These are phyloP conservation scores for Scleroderma citrinum DNA, from an alignment of 768 basidiomycete genomes.

Conservation along the genomic window DNA sequence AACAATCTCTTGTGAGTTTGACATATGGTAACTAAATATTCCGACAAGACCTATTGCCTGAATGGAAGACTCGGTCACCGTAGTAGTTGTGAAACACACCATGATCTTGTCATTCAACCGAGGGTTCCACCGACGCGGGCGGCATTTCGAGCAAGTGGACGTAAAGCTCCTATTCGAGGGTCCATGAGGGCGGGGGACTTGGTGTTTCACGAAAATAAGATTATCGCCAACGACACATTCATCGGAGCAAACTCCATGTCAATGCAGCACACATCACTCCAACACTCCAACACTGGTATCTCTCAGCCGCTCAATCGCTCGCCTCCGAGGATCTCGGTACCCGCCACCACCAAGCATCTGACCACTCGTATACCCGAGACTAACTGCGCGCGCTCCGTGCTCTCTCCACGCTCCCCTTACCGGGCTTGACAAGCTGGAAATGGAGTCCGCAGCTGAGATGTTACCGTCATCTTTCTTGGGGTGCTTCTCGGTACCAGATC, in stretches of 20 bases:
- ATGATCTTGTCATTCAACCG: too few species aligned
- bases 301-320: conserved; percentile 17
- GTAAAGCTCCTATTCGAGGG: too few species aligned
- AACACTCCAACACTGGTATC: conserved; percentile 15
- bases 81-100: too few species aligned
- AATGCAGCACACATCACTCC: conserved; percentile 3
- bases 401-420: conserved; percentile 9
- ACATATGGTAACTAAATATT: too few species aligned
- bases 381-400: conserved; percentile 20
- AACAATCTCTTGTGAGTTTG: too few species aligned
- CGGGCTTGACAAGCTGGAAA: neutral
- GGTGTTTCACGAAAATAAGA: neutral
- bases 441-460: neutral
- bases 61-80: too few species aligned
- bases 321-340: conserved; percentile 16
- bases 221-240: neutral
- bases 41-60: too few species aligned
- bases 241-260: neutral
- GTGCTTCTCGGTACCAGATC: conserved; percentile 6
- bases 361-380: conserved; percentile 22
- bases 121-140: too few species aligned
- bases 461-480: conserved; percentile 6
- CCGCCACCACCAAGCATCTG: conserved; percentile 2
- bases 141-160: too few species aligned
- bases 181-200: too few species aligned